Base-by-base conservation (phyloP, 306 rosid genomes). In the Arachis hypogaea region DNA sequence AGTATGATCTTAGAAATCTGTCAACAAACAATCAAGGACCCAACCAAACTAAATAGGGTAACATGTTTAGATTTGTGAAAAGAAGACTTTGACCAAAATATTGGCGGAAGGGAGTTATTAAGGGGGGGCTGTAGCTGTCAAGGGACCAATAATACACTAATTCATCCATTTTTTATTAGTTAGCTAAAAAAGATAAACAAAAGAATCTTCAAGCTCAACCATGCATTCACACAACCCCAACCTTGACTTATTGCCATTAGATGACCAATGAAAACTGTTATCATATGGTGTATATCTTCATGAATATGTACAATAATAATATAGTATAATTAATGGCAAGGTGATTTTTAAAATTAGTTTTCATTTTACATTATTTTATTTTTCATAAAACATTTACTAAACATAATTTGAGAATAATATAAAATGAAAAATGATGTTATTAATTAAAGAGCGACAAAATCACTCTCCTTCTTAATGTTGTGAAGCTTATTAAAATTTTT, bases 61-160 rank as follows among this genome's bases (percentile, higher is more conserved):
- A 6, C 47, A 38, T 54, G 42, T 45, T 14, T 42, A 59, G 5
- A 18, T 33, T 33, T 33, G 38, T 33, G 38, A 33, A 33, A 4
- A 4, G 38, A 33, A 38, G 47, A 22, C 46, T 36, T 55, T 66
- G 38, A 64, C 11, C 18, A 6, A 42, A 59, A 49, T 59, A 29
- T 41, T 51, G 46, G 46, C 46, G 7, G 46, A 5, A 43, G 46
- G 7, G 38, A 33, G 38, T 33, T 33, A 33, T 33, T 46, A 65
- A 78, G 63, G 40, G 63, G 40, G 49, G 58, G 18, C 11, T 11
- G 16, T 56, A 62, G 73, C 63, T 55, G 68, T 55, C 43, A 3
- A 3, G 46, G 68, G 66, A 63, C 72, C 76, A 74, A 62, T 80
- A 74, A 63, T 69, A 30, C 75, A 59, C 70, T 65, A 57, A 38